phyloP scores from a whole-genome alignment of 1,139 yeast species.

The Blastobotrys serpentis region DNA sequence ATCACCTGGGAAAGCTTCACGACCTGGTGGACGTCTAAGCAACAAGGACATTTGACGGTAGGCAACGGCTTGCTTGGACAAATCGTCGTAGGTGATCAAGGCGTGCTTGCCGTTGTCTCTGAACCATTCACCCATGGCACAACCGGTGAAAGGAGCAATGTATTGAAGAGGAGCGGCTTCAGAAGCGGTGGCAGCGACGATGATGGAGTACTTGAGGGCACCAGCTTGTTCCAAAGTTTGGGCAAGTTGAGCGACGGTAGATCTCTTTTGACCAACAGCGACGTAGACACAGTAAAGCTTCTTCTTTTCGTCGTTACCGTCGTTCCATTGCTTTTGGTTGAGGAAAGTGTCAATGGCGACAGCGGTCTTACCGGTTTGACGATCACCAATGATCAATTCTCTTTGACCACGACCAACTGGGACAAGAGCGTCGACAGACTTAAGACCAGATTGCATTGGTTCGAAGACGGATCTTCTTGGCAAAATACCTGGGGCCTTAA shows the following conservation, averaged over 20 bases:
- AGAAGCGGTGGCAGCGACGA: slow-evolving; percentile 99
- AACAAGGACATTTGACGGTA: slow-evolving; percentile 98
- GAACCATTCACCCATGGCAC: slow-evolving; percentile 99
- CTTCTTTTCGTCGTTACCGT: slow-evolving; percentile 90
- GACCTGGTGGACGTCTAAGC: slow-evolving; percentile 97
- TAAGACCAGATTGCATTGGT: slow-evolving; percentile 99
- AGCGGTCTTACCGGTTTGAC: slow-evolving; percentile 99
- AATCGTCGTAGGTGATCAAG: slow-evolving; percentile 94
- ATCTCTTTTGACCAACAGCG: slow-evolving; percentile 99
- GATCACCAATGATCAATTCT: slow-evolving; percentile 99
- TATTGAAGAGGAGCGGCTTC: slow-evolving; percentile 99
- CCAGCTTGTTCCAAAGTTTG: slow-evolving; percentile 98
- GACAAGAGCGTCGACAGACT: slow-evolving; percentile 98
- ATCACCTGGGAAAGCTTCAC: slow-evolving; percentile 98
- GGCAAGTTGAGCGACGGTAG: slow-evolving; percentile 99
- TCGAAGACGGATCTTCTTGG: slow-evolving; percentile 98
- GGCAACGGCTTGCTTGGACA: slow-evolving; percentile 99
- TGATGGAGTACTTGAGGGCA: slow-evolving; percentile 95
- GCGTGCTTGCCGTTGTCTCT: slow-evolving; percentile 99
- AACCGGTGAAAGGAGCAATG: slow-evolving; percentile 99
- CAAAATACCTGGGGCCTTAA: slow-evolving; percentile 99
- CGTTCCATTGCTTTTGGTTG: slow-evolving; percentile 99
- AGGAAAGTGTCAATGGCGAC: slow-evolving; percentile 97
- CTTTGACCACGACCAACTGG: slow-evolving; percentile 99
- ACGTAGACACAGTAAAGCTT: slow-evolving; percentile 99